Base-by-base conservation (phyloP, 768 basidiomycete genomes). In the Trametes coccinea region DNA sequence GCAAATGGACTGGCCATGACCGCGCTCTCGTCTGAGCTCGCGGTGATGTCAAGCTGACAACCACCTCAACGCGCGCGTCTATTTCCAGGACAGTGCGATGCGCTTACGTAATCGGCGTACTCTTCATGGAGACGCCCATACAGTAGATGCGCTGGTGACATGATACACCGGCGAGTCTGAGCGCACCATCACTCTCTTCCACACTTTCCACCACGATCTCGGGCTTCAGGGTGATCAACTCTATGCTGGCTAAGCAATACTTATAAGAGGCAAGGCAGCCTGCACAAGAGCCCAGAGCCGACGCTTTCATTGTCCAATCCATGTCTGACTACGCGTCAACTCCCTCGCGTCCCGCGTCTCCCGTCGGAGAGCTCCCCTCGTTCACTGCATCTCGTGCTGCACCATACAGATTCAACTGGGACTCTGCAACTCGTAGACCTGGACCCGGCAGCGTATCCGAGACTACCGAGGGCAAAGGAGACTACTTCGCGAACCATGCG, bases 391-490 rank as follows among this genome's bases (percentile, higher is more conserved):
- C 86, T 11, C 81, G 82, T 7, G 83, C 85, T 22, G 30, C 16
- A 13, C 49, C 57, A 4, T 92, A 86, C 74, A 77, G 90, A 65
- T 91, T 92, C 75, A 85, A 82, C 41, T 93, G 89, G 88, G 91
- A 92, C 68, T 79, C 81, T 9, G 70, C 84, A 43, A 80, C 46
- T 29, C 45, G 80, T 58, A 79, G 76, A 55, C 79, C 75, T 54
- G 89, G 90, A 4, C 89, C 90, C 37, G 86, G 82, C 51, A 92
- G 90, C 71, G 80, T 78, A 16, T 87, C 90, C 1, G 90, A 86
- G 50, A 88, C 88, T 7, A 87, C 90, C 50, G 88, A 87, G 39
- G 82, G 83, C 17, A 81, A 80, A 33, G 83, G 77, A 68, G 87
- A 91, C 72, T 82, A 87, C 70, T 81, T 84, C 62, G 71, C 69